phyloP scores from a whole-genome alignment of 345 rosid species.

The Anacardium occidentale region DNA sequence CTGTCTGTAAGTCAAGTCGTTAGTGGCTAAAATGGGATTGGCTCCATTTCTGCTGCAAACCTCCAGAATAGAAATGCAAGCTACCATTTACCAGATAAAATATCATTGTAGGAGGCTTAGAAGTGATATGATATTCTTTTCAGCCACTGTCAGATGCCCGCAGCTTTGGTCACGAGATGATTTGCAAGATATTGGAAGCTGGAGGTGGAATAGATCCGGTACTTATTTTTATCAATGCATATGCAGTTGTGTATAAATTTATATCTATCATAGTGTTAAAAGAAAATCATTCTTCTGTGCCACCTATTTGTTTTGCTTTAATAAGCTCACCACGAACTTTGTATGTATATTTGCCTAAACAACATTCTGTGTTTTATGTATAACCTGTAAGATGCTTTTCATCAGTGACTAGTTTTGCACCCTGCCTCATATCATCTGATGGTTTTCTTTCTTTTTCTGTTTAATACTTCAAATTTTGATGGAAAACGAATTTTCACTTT shows the following conservation, averaged over 20 bases:
- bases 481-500: background rate
- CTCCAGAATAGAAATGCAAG: background rate
- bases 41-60: background rate
- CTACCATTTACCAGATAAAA: background rate
- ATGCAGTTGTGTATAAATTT: background rate
- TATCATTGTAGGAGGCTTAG: background rate
- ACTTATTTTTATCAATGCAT: conserved; percentile 9
- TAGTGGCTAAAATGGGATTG: background rate
- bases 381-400: background rate
- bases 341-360: background rate
- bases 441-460: background rate
- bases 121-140: conserved; percentile 18
- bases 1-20: background rate
- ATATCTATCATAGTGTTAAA: background rate
- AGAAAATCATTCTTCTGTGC: background rate
- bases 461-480: background rate
- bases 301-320: background rate
- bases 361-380: background rate
- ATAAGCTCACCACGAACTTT: background rate
- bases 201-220: conserved; percentile 63
- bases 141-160: conserved; percentile 66
- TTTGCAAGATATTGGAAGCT: conserved; percentile 49
- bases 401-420: background rate
- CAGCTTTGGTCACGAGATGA: conserved; percentile 42
- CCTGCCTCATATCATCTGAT: background rate